Base-by-base conservation (phyloP, 306 rosid genomes). In the Prunus campanulata region DNA sequence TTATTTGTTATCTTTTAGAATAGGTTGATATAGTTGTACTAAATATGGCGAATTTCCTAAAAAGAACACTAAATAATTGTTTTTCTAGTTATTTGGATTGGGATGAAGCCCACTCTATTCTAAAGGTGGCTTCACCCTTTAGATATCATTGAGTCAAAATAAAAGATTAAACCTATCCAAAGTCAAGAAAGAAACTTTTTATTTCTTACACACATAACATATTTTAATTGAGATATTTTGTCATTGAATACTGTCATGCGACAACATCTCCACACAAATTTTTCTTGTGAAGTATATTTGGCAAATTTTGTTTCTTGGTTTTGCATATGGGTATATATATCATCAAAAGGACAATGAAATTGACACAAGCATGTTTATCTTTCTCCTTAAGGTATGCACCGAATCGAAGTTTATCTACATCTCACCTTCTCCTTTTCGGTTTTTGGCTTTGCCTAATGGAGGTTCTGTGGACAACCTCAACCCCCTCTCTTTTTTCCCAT, bases 391-490 rank as follows among this genome's bases (percentile, higher is more conserved):
- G 35, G 65, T 8, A 16, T 62, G 44, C 1, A 9, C 16, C 22
- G 12, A 63, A 63, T 29, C 13, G 19, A 13, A 60, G 66, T 27
- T 61, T 24, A 42, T 42, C 50, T 3, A 68, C 39, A 27, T 18
- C 47, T 51, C 2, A 14, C 66, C 22, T 24, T 14, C 8, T 75
- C 32, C 61, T 74, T 60, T 24, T 12, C 1, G 5, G 35, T 13
- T 63, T 16, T 30, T 30, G 44, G 24, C 55, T 49, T 72, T 46
- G 14, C 57, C 56, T 73, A 42, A 24, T 39, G 39, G 6, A 13
- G 30, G 14, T 61, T 49, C 4, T 71, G 87, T 81, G 84, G 88
- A 81, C 89, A 52, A 39, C 7, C 77, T 22, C 77, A 7, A 50
- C 65, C 24, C 39, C n/a, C 44, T 0, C 29, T 39, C 9, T 39